Percentiles rank a stretch among this genome's conserved stretches.
phyloP scores from a whole-genome alignment of 2,329 filamentous ascomycete genomes.

The Colletotrichum sp. region DNA sequence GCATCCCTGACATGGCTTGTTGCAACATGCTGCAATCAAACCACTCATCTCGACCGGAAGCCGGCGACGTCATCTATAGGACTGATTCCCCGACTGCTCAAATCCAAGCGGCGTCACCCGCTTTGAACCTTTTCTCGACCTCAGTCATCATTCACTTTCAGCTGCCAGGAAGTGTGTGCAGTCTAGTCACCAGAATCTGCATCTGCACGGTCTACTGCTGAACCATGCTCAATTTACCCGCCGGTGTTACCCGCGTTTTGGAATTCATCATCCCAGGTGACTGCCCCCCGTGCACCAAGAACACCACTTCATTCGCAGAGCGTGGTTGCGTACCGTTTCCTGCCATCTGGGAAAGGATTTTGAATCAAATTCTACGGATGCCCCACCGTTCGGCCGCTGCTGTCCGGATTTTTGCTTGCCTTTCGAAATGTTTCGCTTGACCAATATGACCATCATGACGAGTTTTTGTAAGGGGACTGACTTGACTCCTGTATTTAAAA shows the following conservation, averaged over 20 bases:
- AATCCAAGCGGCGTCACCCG: rapidly evolving
- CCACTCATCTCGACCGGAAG: background rate
- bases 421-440: too few species aligned
- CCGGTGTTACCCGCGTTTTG: background rate
- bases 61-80: background rate
- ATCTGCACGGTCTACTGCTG: background rate
- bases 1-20: background rate
- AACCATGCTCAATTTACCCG: background rate
- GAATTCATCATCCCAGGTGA: background rate
- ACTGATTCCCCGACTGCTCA: background rate
- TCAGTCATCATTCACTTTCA: background rate
- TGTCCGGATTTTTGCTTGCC: background rate
- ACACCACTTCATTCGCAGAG: background rate
- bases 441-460: background rate
- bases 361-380: background rate
- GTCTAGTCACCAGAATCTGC: background rate
- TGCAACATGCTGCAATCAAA: background rate
- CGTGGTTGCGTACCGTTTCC: background rate
- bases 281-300: background rate
- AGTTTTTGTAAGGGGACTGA: background rate
- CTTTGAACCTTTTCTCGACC: background rate
- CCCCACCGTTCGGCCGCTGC: background rate
- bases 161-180: background rate
- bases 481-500: rapidly evolving
- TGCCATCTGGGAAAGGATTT: background rate